A percentile compares a stretch with the other conserved stretches of the same genome.
These are phyloP conservation scores for Kluyveromyces lactis DNA, from an alignment of 805 yeast species.

Conservation along the genomic window DNA sequence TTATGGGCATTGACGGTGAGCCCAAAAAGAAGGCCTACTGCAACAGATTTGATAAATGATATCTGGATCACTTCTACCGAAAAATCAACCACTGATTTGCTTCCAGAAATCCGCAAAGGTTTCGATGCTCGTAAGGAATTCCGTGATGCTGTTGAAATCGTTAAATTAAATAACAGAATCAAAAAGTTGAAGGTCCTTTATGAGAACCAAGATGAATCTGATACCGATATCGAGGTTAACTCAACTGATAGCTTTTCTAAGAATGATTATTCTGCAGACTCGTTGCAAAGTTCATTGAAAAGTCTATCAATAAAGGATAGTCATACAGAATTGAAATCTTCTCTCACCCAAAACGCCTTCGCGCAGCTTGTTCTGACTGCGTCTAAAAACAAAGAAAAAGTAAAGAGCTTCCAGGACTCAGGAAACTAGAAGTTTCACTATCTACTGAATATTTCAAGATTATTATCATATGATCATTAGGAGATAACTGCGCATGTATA, in stretches of 20 bases:
- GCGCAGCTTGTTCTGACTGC: constrained; percentile 68
- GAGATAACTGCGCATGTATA: too few relatives aligned
- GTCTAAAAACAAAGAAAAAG: constrained; percentile 44
- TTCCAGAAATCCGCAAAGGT: constrained; percentile 72
- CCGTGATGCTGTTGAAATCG: constrained; percentile 78
- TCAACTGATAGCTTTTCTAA: constrained; percentile 2
- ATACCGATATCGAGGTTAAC: constrained; percentile 25
- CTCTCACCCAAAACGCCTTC: constrained; percentile 46
- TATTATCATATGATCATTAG: too few relatives aligned
- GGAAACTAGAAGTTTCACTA: not conserved
- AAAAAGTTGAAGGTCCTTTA: constrained; percentile 56
- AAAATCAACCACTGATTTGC: constrained; percentile 52
- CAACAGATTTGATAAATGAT: constrained; percentile 53
- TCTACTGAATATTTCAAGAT: too few relatives aligned
- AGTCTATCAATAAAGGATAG: constrained; percentile 9
- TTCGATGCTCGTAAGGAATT: constrained; percentile 80
- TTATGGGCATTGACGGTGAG: constrained; percentile 58
- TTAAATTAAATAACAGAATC: constrained; percentile 72
- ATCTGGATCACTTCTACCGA: constrained; percentile 62
- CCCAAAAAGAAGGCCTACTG: constrained; percentile 63
- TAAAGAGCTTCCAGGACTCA: constrained; percentile 17
- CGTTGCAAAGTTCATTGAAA: constrained; percentile 15
- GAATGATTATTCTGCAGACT: constrained; percentile 9
- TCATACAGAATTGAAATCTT: constrained; percentile 27
- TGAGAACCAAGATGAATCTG: constrained; percentile 44